Evolutionary conservation across 2,329 filamentous ascomycete species (phyloP).

Genomic region (Purpureocillium takamizusanense): DNA sequence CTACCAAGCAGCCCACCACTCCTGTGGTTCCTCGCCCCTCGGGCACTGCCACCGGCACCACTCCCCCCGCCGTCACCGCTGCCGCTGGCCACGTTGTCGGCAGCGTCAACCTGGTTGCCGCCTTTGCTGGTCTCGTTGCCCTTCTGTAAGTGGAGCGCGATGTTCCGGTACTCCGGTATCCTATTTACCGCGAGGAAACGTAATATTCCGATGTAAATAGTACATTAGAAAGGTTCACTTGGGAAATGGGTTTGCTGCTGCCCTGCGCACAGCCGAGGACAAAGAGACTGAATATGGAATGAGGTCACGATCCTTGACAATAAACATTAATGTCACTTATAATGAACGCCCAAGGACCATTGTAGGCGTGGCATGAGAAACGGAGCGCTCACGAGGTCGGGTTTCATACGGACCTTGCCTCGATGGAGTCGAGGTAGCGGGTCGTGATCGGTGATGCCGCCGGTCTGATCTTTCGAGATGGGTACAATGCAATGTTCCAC

Average conservation of each 20-base stretch:
- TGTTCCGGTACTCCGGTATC: too few species aligned
- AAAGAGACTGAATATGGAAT: conserved; percentile 1
- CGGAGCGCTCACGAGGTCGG: too few species aligned
- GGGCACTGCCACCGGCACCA: not conserved
- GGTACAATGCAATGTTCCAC: too few species aligned
- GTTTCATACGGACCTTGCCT: too few species aligned
- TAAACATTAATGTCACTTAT: not conserved
- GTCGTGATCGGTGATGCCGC: too few species aligned
- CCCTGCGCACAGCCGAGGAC: not conserved
- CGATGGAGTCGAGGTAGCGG: too few species aligned
- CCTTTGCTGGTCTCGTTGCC: conserved; percentile 21
- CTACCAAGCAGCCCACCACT: not conserved
- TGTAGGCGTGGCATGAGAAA: too few species aligned
- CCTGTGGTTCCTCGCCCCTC: conserved; percentile 2
- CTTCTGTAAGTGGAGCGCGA: conserved; percentile 18
- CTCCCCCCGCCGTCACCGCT: conserved; percentile 14
- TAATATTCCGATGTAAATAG: conserved; percentile 10
- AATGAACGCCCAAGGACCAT: too few species aligned
- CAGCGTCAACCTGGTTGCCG: conserved; percentile 18
- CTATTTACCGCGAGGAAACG: conserved; percentile 3
- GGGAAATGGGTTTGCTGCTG: not conserved
- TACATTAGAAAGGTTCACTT: not conserved
- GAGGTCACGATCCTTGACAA: not conserved
- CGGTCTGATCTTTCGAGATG: too few species aligned
- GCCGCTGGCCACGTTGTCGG: conserved; percentile 21